A percentile compares a stretch with the other conserved stretches of the same genome.
Conservation (phyloP, 176 grass and related monocot genomes). For the Rhynchospora pubera region DNA sequence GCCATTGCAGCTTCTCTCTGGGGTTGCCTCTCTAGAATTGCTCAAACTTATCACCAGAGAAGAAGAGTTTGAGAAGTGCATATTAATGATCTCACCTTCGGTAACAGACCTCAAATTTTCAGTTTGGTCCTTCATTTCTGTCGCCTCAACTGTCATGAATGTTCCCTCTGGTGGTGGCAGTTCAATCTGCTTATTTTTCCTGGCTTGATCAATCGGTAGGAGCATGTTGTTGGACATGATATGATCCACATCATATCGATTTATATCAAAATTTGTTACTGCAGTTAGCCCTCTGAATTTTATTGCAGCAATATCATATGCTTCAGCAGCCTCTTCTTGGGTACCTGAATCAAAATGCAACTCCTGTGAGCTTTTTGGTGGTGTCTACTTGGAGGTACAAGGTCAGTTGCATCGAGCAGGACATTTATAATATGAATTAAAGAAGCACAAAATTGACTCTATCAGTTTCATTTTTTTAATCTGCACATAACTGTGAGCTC, state of each 20-base stretch:
- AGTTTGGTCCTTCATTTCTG: slow-evolving; percentile 16
- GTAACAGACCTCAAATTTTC: slow-evolving; percentile 9
- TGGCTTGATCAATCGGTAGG: slow-evolving; percentile 56
- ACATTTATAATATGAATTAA: not conserved
- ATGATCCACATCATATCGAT: slow-evolving; percentile 61
- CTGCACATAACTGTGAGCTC: not conserved
- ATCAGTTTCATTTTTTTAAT: not conserved
- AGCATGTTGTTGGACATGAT: slow-evolving; percentile 76
- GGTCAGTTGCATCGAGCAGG: not conserved
- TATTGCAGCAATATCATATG: slow-evolving; percentile 90
- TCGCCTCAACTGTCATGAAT: slow-evolving; percentile 35
- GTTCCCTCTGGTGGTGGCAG: slow-evolving; percentile 37
- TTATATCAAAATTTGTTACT: slow-evolving; percentile 92
- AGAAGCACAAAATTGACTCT: not conserved
- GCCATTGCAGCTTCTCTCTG: slow-evolving; percentile 27
- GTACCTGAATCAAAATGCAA: slow-evolving; percentile 36
- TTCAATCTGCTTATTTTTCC: slow-evolving; percentile 43
- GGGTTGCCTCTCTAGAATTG: slow-evolving; percentile 71
- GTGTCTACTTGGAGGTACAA: not conserved
- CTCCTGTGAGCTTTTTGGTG: not conserved
- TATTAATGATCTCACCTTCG: slow-evolving; percentile 23
- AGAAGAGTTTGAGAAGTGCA: slow-evolving; percentile 57
- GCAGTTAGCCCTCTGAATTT: slow-evolving; percentile 95
- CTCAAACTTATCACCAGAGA: slow-evolving; percentile 68
- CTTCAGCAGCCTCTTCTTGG: slow-evolving; percentile 92